Evolutionary conservation across 148 eudicot genomes (phyloP).

Genomic region (Euryodendron excelsum): DNA sequence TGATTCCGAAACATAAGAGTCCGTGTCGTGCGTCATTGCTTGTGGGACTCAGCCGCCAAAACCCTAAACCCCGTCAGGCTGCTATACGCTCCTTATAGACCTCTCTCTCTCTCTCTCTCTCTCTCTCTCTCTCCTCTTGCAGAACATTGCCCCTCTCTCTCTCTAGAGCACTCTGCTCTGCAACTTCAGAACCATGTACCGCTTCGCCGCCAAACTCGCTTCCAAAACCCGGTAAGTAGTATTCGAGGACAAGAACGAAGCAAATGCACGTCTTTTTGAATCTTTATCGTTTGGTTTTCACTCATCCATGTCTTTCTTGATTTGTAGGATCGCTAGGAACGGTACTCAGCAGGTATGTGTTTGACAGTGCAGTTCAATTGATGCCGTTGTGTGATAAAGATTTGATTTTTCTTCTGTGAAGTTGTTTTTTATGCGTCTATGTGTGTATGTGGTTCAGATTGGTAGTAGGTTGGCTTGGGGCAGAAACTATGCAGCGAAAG

Average conservation of each 20-base stretch:
- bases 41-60: constrained; percentile 11
- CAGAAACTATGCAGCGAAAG: constrained; percentile 49
- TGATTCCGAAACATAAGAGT: background rate
- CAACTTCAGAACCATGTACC: constrained; percentile 22
- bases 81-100: too few relatives aligned
- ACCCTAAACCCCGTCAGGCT: constrained; percentile 35
- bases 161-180: background rate
- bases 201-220: constrained; percentile 33
- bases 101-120: too few relatives aligned
- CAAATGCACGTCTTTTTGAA: background rate
- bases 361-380: too few relatives aligned
- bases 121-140: too few relatives aligned
- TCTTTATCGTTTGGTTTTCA: background rate
- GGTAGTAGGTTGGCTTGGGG: constrained; percentile 33
- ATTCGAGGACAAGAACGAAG: too few relatives aligned
- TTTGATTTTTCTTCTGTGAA: background rate
- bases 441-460: constrained; percentile 17
- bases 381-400: background rate
- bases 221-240: constrained; percentile 35
- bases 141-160: background rate
- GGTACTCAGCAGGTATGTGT: constrained; percentile 27
- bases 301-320: background rate
- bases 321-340: constrained; percentile 29
- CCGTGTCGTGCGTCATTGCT: background rate
- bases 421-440: background rate